A percentile compares a stretch with the other conserved stretches of the same genome.
Evolutionary conservation across 306 rosid species (phyloP).

Genomic region (Dicorynia guianensis): DNA sequence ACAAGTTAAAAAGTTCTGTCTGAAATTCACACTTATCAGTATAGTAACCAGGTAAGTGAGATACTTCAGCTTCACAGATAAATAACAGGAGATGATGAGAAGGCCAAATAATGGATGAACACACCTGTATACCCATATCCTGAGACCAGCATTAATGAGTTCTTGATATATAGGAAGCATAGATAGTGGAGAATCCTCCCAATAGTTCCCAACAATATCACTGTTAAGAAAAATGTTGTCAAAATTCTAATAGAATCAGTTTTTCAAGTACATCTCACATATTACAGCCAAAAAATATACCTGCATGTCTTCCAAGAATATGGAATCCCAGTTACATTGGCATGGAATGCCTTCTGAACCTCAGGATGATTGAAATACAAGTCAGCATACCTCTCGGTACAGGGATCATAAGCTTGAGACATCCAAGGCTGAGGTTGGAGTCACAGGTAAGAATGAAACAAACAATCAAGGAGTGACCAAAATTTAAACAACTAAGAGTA

Average conservation of each 20-base stretch:
- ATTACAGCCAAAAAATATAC: conserved; percentile 43
- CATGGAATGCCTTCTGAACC: conserved; percentile 93
- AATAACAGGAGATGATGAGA: conserved; percentile 18
- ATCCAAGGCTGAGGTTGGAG: conserved; percentile 87
- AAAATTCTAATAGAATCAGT: conserved; percentile 12
- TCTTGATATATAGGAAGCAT: conserved; percentile 94
- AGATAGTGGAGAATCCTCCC: conserved; percentile 90
- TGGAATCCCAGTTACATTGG: conserved; percentile 78
- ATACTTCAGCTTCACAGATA: conserved; percentile 14
- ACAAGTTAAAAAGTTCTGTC: not conserved
- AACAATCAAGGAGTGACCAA: conserved; percentile 30
- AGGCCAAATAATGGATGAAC: not conserved
- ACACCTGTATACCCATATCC: conserved; percentile 92
- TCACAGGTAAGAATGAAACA: conserved; percentile 29
- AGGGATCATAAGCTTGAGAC: conserved; percentile 94
- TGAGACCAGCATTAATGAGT: conserved; percentile 77
- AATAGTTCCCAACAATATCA: conserved; percentile 74
- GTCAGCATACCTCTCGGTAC: conserved; percentile 82
- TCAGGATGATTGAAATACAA: conserved; percentile 87
- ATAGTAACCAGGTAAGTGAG: conserved; percentile 17
- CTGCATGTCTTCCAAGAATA: conserved; percentile 93
- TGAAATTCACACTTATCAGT: conserved; percentile 9
- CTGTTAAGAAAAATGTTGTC: conserved; percentile 51
- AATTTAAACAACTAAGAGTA: not conserved
- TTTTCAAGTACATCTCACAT: conserved; percentile 32